A percentile compares a stretch with the other conserved stretches of the same genome.
Conservation (phyloP, 345 rosid species). For the Eutrema yunnanense region DNA sequence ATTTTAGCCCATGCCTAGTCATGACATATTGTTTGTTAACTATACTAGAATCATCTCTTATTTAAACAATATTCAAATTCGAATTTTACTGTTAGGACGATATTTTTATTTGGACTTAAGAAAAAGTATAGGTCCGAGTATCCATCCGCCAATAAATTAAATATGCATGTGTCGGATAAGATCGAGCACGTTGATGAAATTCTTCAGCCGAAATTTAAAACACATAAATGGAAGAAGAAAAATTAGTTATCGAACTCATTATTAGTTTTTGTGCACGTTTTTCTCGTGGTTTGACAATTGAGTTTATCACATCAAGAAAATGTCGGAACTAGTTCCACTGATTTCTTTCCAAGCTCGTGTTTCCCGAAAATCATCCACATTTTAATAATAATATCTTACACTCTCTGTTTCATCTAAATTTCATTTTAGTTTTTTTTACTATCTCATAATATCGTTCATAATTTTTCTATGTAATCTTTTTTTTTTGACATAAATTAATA, state of each 20-base stretch:
- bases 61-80: background rate
- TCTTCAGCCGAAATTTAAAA: slow-evolving; percentile 14
- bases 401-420: background rate
- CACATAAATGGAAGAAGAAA: background rate
- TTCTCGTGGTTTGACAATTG: slow-evolving; percentile 16
- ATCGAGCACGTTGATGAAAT: slow-evolving; percentile 2
- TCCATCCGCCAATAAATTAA: background rate
- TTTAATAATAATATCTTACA: background rate
- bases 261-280: slow-evolving; percentile 11
- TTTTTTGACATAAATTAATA: background rate
- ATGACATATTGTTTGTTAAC: background rate
- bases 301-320: background rate
- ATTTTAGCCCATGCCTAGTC: too few species aligned
- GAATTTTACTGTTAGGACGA: background rate
- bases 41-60: background rate
- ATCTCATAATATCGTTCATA: background rate
- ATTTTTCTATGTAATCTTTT: background rate
- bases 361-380: background rate
- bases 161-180: slow-evolving; percentile 15
- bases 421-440: background rate
- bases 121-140: background rate
- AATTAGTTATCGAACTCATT: background rate
- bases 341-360: slow-evolving; percentile 4
- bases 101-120: background rate
- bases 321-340: background rate